Percentiles rank a stretch among this genome's conserved stretches.
phyloP scores from a whole-genome alignment of 305 asterid species.

The Solanum hybrid region DNA sequence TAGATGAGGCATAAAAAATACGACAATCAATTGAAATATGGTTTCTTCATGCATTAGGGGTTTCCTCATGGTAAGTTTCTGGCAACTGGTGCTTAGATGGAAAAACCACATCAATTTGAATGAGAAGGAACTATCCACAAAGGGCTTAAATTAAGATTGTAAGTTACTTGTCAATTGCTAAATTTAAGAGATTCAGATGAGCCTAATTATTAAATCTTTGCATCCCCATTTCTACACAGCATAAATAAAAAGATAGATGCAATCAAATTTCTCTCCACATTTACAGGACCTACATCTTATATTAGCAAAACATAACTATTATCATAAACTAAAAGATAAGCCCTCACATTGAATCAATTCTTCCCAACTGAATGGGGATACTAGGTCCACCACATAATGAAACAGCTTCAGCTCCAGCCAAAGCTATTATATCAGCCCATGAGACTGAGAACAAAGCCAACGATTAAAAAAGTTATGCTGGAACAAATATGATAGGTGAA shows the following conservation, averaged over 20 bases:
- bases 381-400: conserved; percentile 81
- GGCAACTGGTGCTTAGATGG: neutral
- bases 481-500: neutral
- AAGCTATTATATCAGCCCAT: conserved; percentile 91
- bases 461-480: conserved; percentile 15
- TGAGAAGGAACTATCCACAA: neutral
- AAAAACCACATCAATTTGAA: neutral
- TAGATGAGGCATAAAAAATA: neutral
- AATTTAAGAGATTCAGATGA: neutral
- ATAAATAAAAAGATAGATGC: neutral
- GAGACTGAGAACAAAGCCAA: conserved; percentile 44
- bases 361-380: conserved; percentile 61
- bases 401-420: conserved; percentile 90
- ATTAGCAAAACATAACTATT: neutral
- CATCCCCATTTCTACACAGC: neutral
- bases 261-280: neutral
- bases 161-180: neutral
- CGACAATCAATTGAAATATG: neutral
- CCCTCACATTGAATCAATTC: conserved; percentile 62
- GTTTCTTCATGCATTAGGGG: neutral
- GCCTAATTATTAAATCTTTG: neutral
- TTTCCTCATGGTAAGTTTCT: neutral
- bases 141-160: neutral
- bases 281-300: neutral
- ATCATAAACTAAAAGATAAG: neutral